These are phyloP conservation scores for Tardiomyces depauwii DNA, from an alignment of 1,139 yeast genomes.

Conservation along the genomic window DNA sequence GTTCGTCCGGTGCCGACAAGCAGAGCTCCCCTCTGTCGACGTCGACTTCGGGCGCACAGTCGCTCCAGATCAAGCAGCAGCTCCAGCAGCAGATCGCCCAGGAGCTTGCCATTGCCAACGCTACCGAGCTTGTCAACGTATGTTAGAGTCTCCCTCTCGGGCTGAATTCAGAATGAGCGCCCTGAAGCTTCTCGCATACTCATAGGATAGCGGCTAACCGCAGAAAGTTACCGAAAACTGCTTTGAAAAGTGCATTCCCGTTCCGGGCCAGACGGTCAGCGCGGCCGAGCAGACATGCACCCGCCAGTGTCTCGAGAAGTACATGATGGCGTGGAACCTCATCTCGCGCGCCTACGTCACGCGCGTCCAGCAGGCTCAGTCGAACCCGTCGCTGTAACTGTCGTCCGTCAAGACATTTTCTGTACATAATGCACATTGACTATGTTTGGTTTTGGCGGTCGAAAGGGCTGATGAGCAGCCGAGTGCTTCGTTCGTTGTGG, in stretches of 20 bases:
- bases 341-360: slow-evolving; percentile 65
- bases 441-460: no score
- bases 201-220: neutral
- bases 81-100: slow-evolving; percentile 64
- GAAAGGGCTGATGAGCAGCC: no score
- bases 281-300: slow-evolving; percentile 46
- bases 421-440: neutral
- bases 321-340: slow-evolving; percentile 85
- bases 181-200: no score
- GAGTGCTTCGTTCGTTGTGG: no score
- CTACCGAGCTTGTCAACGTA: slow-evolving; percentile 67
- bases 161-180: no score
- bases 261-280: slow-evolving; percentile 40
- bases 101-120: slow-evolving; percentile 83
- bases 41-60: slow-evolving; percentile 17
- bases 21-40: slow-evolving; percentile 22
- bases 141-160: slow-evolving; percentile 6
- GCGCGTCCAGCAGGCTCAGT: slow-evolving; percentile 49
- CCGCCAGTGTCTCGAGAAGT: slow-evolving; percentile 70
- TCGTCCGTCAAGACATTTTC: neutral
- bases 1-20: slow-evolving; percentile 21
- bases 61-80: slow-evolving; percentile 39
- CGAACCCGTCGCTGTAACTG: neutral
- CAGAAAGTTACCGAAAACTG: slow-evolving; percentile 77
- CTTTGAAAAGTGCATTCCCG: slow-evolving; percentile 60